These are phyloP conservation scores for Cercophora scortea DNA, from an alignment of 495 filamentous ascomycete species.

Conservation along the genomic window DNA sequence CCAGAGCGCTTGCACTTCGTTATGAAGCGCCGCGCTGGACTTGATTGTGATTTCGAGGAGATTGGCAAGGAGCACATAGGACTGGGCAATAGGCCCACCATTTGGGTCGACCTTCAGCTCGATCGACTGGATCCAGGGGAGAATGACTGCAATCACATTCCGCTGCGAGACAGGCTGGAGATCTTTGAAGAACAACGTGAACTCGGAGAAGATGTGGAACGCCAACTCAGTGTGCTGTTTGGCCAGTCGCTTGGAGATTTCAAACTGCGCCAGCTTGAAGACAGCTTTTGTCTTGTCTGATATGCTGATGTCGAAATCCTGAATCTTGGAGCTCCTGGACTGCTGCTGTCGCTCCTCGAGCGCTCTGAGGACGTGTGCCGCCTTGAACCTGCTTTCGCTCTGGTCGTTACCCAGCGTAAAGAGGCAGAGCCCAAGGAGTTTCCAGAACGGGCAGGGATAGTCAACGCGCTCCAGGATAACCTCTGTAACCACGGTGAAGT, in stretches of 20 bases:
- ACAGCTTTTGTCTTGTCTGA: constrained; percentile 97
- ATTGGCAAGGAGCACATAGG: constrained; percentile 93
- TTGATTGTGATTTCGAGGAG: constrained; percentile 94
- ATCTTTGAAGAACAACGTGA: constrained; percentile 82
- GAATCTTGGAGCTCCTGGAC: constrained; percentile 71
- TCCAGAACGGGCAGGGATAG: constrained; percentile 83
- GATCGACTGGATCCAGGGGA: constrained; percentile 94
- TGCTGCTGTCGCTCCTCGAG: constrained; percentile 74
- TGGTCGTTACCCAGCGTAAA: constrained; percentile 89
- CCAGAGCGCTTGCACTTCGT: constrained; percentile 96
- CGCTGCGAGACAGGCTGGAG: constrained; percentile 72
- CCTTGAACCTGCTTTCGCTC: constrained; percentile 79
- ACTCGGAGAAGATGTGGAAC: constrained; percentile 91
- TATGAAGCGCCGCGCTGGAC: constrained; percentile 78
- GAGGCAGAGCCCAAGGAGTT: constrained; percentile 74
- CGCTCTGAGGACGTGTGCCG: constrained; percentile 71
- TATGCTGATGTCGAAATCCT: constrained; percentile 97
- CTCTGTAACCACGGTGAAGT: constrained; percentile 86
- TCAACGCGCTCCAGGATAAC: constrained; percentile 73
- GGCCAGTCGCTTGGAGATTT: constrained; percentile 85
- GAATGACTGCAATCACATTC: constrained; percentile 87
- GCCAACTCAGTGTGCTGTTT: constrained; percentile 82
- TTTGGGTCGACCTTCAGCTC: constrained; percentile 92
- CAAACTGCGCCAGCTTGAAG: constrained; percentile 94
- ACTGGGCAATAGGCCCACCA: constrained; percentile 78